Percentiles rank a stretch among this genome's conserved stretches.
Evolutionary conservation across 148 eudicot species (phyloP).

Genomic region (Arbutus unedo): DNA sequence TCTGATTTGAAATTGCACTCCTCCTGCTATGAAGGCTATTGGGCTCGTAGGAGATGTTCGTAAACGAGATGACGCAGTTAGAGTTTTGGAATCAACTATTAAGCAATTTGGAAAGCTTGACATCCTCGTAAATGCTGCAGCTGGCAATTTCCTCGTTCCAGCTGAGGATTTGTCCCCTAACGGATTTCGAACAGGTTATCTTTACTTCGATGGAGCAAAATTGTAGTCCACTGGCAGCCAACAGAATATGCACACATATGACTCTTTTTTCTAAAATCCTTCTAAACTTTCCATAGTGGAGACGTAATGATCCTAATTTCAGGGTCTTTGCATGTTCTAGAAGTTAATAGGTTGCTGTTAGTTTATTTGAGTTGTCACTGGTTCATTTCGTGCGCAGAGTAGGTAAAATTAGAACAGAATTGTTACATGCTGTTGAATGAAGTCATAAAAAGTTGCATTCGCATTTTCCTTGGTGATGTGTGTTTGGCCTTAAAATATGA

Average conservation of each 20-base stretch:
- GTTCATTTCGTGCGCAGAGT: not conserved
- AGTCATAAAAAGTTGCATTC: not conserved
- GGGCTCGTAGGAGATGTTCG: slow-evolving; percentile 80
- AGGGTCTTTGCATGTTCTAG: not conserved
- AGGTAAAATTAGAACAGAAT: not conserved
- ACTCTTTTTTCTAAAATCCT: not conserved
- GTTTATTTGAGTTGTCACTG: not conserved
- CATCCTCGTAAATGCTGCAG: slow-evolving; percentile 86
- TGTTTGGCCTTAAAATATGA: not conserved
- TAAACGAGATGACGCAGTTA: slow-evolving; percentile 51
- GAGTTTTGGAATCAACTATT: slow-evolving; percentile 57
- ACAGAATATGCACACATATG: not conserved
- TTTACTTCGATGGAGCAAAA: not conserved
- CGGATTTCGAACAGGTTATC: slow-evolving; percentile 69
- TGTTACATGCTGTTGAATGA: not conserved
- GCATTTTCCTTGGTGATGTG: not conserved
- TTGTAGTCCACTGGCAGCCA: not conserved
- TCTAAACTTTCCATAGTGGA: not conserved
- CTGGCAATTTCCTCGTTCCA: slow-evolving; percentile 70
- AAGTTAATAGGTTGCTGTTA: not conserved
- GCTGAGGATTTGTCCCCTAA: slow-evolving; percentile 76
- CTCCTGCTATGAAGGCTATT: slow-evolving; percentile 38
- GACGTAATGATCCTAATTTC: not conserved
- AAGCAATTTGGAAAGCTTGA: slow-evolving; percentile 64
- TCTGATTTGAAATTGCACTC: not conserved